These are phyloP conservation scores for Fusarium sp. DNA, from an alignment of 2,329 filamentous ascomycete genomes.

Conservation along the genomic window DNA sequence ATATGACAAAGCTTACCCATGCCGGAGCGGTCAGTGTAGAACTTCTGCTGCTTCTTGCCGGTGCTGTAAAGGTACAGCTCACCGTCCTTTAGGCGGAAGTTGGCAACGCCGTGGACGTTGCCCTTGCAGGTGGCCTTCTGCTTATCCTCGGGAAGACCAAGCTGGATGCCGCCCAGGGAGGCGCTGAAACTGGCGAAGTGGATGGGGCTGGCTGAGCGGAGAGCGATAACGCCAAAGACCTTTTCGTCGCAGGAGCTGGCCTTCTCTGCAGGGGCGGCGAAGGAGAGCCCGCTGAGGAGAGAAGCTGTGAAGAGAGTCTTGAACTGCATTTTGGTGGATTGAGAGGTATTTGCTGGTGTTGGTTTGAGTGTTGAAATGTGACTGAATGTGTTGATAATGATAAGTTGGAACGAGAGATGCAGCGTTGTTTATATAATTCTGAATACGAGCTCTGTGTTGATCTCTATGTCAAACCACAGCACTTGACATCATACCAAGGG, in stretches of 20 bases:
- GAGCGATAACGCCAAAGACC: constrained; percentile 62
- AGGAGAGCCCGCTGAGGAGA: constrained; percentile 26
- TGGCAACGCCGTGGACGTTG: constrained; percentile 56
- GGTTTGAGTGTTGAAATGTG: background rate
- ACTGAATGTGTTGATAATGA: background rate
- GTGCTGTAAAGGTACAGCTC: constrained; percentile 61
- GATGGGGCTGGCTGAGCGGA: constrained; percentile 62
- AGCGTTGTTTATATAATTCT: constrained; percentile 19
- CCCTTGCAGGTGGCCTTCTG: constrained; percentile 64
- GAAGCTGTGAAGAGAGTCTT: constrained; percentile 42
- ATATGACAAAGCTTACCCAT: no score
- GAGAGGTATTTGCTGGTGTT: background rate
- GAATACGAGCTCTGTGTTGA: constrained; percentile 28
- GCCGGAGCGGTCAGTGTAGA: constrained; percentile 69
- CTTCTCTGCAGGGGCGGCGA: constrained; percentile 25
- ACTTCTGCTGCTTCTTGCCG: constrained; percentile 58
- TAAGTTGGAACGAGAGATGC: background rate
- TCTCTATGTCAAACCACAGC: constrained; percentile 30
- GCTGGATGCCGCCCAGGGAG: constrained; percentile 56
- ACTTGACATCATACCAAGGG: constrained; percentile 38
- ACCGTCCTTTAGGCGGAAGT: constrained; percentile 60
- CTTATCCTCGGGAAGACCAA: constrained; percentile 52
- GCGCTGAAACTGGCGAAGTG: constrained; percentile 63
- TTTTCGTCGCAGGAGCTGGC: background rate
- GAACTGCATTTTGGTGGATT: constrained; percentile 41